Conservation (phyloP, 2,329 filamentous ascomycete species). For the Ascosphaera pollenicola region DNA sequence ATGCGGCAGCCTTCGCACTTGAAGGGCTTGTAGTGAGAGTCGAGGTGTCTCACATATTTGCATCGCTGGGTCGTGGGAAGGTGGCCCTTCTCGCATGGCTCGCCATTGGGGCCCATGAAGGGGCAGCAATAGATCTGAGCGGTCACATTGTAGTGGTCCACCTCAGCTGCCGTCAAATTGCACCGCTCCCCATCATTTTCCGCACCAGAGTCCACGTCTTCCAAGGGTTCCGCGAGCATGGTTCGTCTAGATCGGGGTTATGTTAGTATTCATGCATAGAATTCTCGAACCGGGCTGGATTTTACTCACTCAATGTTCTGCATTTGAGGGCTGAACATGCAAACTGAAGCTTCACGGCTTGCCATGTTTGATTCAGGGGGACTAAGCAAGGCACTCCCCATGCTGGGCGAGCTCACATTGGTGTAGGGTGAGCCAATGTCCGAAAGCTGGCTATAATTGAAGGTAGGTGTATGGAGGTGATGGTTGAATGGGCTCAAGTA, state of each 20-base stretch:
- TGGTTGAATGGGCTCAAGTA: too few relatives aligned
- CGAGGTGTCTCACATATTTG: constrained; percentile 60
- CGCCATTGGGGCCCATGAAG: constrained; percentile 38
- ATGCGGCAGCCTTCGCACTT: constrained; percentile 47
- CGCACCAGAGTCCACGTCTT: neutral
- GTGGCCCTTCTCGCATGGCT: constrained; percentile 49
- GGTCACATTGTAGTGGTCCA: neutral
- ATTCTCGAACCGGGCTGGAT: neutral
- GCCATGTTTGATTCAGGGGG: neutral
- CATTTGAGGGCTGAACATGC: neutral
- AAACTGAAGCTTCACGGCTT: neutral
- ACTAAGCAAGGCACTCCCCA: neutral
- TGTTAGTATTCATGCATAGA: neutral
- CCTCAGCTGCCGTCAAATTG: neutral
- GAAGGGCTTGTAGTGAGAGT: constrained; percentile 92
- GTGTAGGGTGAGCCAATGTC: neutral
- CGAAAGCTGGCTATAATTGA: neutral
- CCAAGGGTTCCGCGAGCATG: neutral
- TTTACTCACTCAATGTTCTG: neutral
- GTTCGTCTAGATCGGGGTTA: neutral
- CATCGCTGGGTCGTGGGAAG: constrained; percentile 92
- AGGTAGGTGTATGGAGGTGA: too few relatives aligned
- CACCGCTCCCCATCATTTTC: neutral
- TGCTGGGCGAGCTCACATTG: neutral
- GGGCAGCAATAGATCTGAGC: constrained; percentile 55